A percentile compares a stretch with the other conserved stretches of the same genome.
Conservation (phyloP, 805 yeast genomes). For the Sungouiella thailandica region DNA sequence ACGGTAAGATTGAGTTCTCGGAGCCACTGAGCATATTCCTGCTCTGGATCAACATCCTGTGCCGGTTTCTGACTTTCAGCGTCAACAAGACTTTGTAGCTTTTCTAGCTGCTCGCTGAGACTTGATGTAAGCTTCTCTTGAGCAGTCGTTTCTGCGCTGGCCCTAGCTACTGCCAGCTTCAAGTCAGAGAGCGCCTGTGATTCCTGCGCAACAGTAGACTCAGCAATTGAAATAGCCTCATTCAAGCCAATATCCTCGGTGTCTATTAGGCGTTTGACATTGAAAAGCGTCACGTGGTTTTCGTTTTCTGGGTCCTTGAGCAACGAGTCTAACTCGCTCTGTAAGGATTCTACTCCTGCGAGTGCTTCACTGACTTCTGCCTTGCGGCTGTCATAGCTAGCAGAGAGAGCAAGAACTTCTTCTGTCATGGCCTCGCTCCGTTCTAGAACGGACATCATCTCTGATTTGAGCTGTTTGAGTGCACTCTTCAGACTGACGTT, state of each 20-base stretch:
- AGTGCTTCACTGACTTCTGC: slow-evolving; percentile 23
- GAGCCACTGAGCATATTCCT: slow-evolving; percentile 13
- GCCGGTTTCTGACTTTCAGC: slow-evolving; percentile 1
- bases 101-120: slow-evolving; percentile 4
- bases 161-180: slow-evolving; percentile 3
- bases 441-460: slow-evolving; percentile 22
- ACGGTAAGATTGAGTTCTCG: slow-evolving; percentile 10
- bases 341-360: slow-evolving; percentile 18
- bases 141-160: slow-evolving; percentile 1
- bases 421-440: slow-evolving; percentile 25
- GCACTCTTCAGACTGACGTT: slow-evolving; percentile 20
- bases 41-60: slow-evolving; percentile 9
- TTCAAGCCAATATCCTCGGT: slow-evolving; percentile 11
- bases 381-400: slow-evolving; percentile 19
- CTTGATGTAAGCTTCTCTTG: slow-evolving; percentile 1
- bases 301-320: slow-evolving; percentile 12
- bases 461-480: slow-evolving; percentile 22
- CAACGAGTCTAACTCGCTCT: slow-evolving; percentile 11
- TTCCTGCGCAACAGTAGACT: slow-evolving; percentile 8
- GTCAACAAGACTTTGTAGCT: slow-evolving; percentile 2
- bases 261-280: slow-evolving; percentile 11
- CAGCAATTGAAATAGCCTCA: slow-evolving; percentile 12
- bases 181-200: slow-evolving; percentile 2
- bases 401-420: slow-evolving; percentile 22
- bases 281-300: slow-evolving; percentile 9